Conservation (phyloP, 331 rosid genomes). For the Erythrophleum ivorense region DNA sequence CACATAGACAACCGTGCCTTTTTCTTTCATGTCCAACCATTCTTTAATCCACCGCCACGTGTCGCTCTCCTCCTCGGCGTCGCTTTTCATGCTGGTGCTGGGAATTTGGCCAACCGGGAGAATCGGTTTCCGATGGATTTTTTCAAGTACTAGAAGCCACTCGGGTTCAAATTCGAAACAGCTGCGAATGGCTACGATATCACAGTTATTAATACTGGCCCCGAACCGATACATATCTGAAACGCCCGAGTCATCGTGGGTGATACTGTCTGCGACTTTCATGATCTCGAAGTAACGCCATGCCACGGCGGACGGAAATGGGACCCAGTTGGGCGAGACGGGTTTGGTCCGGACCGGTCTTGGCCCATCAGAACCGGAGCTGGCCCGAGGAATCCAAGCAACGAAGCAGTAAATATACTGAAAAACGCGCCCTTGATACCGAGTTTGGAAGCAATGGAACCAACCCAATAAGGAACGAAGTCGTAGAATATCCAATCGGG, state of each 20-base stretch:
- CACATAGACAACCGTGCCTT: not conserved
- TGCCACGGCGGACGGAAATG: conserved; percentile 4
- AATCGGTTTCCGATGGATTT: not conserved
- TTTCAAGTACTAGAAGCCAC: not conserved
- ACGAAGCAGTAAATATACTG: not conserved
- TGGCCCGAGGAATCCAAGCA: not conserved
- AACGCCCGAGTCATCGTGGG: not conserved
- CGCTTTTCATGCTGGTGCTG: not conserved
- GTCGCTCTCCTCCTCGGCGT: not conserved
- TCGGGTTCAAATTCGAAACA: not conserved
- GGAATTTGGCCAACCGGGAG: not conserved
- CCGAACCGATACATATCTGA: not conserved
- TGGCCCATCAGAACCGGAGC: conserved; percentile 2
- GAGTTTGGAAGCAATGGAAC: conserved; percentile 2
- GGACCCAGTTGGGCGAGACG: not conserved
- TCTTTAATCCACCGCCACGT: not conserved
- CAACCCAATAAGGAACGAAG: conserved; percentile 11
- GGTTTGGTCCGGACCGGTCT: not conserved
- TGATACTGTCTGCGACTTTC: not conserved
- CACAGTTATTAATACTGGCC: not conserved
- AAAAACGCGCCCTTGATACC: not conserved
- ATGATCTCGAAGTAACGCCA: conserved; percentile 7
- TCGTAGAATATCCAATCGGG: conserved; percentile 22
- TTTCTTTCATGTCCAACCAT: not conserved
- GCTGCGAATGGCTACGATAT: not conserved